Evolutionary conservation across 441 rosid genomes (phyloP), one percentile per base, ranked within the genome.

Genomic region (Populus trichocarpa): DNA sequence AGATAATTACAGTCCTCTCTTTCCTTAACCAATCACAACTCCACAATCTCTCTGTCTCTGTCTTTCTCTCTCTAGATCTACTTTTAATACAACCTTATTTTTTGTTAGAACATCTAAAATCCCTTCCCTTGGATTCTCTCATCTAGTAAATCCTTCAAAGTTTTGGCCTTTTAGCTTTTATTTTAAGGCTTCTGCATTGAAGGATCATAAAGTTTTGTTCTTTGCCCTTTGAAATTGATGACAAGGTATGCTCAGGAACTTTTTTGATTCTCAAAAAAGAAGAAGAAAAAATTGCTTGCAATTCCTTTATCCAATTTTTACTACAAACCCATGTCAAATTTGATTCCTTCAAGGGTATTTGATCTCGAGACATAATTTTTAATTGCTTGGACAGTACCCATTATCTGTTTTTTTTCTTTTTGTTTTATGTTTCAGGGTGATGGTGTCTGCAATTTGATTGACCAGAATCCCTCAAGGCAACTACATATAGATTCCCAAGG

Each of bases 181-280:
- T n/a, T 75, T 67, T 64, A 68, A 70, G 79, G 59, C 74, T 83
- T 64, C 33, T 69, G 72, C 28, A 63, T 79, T 83, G 84, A 83
- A 86, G 81, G 87, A 84, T 88, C 85, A 73, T 81, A 38, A 70
- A 64, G 36, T 25, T 72, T 16, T 40, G 4, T 61, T n/a, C 22
- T 35, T 42, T 57, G 30, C 72, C 71, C 68, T 28, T 59, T 23
- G 22, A 53, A 72, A 70, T 83, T 79, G 68, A 63, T 63, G 12
- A 35, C 72, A 77, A 81, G 85, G 87, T 85, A 63, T 63, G 66
- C 11, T 63, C 23, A 63, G 66, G 25, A 63, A 63, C 14, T 63
- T 63, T 26, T 63, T 63, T 63, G 28, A 63, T 22, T 63, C 28
- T 63, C 25, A 63, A 63, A 63, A 61, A 61, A 10, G 25, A 59